Evolutionary conservation across 139 green algal genomes (phyloP).

Genomic region (Ulvella scutata): DNA sequence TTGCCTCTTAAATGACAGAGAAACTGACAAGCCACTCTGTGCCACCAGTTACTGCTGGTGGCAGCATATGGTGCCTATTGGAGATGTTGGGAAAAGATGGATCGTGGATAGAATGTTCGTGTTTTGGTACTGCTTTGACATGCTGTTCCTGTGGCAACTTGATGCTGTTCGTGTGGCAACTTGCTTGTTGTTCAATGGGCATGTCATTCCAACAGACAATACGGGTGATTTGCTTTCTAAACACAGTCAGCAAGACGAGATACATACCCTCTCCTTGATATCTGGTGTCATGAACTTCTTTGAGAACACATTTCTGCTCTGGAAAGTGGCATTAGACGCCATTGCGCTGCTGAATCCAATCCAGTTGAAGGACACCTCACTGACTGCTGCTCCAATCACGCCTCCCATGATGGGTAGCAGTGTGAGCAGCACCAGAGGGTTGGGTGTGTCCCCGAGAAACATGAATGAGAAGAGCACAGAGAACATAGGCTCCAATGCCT

Average conservation of each 20-base stretch:
- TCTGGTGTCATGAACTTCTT: slow-evolving; percentile 95
- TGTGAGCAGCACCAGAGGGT: slow-evolving; percentile 42
- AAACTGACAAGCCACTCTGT: too few relatives aligned
- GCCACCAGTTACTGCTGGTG: too few relatives aligned
- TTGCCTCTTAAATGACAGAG: too few relatives aligned
- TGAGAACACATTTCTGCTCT: slow-evolving; percentile 88
- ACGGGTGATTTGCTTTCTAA: background rate
- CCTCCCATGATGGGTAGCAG: slow-evolving; percentile 78
- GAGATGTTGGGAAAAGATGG: too few relatives aligned
- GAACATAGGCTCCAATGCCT: slow-evolving; percentile 56
- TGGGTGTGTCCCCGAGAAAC: slow-evolving; percentile 72
- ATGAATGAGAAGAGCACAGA: slow-evolving; percentile 67
- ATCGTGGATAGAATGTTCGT: too few relatives aligned
- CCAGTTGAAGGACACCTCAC: slow-evolving; percentile 75
- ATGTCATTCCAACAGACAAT: slow-evolving; percentile 1
- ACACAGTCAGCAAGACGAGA: background rate
- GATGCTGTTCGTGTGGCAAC: too few relatives aligned
- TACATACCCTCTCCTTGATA: background rate
- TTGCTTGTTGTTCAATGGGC: too few relatives aligned
- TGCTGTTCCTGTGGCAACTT: too few relatives aligned
- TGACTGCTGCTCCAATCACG: background rate
- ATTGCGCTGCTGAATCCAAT: slow-evolving; percentile 73
- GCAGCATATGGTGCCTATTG: too few relatives aligned
- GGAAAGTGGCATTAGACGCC: slow-evolving; percentile 91
- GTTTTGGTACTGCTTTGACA: too few relatives aligned